Percentiles rank a stretch among this genome's conserved stretches.
These are phyloP conservation scores for Botryotinia globosa DNA, from an alignment of 2,329 filamentous ascomycete genomes.

Conservation along the genomic window DNA sequence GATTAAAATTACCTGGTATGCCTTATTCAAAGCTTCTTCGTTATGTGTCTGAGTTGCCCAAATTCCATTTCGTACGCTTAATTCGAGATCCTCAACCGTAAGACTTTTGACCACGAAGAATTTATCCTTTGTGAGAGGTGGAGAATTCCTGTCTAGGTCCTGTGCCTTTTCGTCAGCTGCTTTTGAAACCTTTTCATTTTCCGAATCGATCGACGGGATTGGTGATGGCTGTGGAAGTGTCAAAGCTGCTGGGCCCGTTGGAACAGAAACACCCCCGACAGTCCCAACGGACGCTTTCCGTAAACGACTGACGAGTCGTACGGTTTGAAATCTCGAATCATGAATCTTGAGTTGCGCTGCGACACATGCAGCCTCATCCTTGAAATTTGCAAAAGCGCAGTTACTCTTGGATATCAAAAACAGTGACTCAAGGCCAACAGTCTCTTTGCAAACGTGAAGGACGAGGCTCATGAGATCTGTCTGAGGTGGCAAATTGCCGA, in stretches of 20 bases:
- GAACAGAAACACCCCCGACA: constrained; percentile 32
- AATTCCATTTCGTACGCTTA: constrained; percentile 80
- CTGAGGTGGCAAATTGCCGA: constrained; percentile 86
- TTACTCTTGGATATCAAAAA: constrained; percentile 97
- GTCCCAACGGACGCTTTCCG: constrained; percentile 53
- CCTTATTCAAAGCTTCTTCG: constrained; percentile 76
- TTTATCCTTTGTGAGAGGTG: constrained; percentile 55
- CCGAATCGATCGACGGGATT: constrained; percentile 30
- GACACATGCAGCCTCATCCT: constrained; percentile 71
- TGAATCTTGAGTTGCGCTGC: constrained; percentile 81
- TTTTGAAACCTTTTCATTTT: constrained; percentile 38
- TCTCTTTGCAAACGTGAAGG: constrained; percentile 80
- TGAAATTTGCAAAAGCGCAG: constrained; percentile 95
- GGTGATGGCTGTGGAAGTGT: constrained; percentile 28
- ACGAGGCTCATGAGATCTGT: constrained; percentile 82
- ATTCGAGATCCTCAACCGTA: constrained; percentile 83
- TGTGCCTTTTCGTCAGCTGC: constrained; percentile 21
- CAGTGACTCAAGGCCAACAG: constrained; percentile 75
- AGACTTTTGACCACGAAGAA: constrained; percentile 94
- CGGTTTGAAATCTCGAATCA: constrained; percentile 84
- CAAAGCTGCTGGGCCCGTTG: constrained; percentile 36
- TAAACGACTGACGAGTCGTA: constrained; percentile 80
- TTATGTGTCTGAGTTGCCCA: constrained; percentile 97
- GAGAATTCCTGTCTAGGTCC: constrained; percentile 14
- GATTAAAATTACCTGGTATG: constrained; percentile 64